Conservation (phyloP, 345 rosid species). For the Eutrema heterophyllum region DNA sequence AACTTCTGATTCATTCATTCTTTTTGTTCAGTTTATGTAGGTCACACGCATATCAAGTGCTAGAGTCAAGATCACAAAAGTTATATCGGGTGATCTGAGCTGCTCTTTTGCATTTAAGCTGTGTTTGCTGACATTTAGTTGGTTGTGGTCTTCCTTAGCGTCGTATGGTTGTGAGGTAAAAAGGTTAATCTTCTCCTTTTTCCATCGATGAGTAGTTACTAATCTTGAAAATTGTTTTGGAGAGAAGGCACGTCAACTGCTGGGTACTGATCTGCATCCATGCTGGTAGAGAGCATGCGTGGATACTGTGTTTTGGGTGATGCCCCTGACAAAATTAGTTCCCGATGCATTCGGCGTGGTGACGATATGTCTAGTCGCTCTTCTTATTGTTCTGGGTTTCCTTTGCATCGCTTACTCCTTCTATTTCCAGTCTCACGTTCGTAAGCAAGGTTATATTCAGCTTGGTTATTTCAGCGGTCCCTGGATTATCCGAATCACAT, state of each 20-base stretch:
- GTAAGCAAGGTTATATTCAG: slow-evolving; percentile 47
- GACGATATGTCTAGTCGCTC: slow-evolving; percentile 80
- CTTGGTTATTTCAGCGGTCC: slow-evolving; percentile 84
- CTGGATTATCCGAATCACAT: slow-evolving; percentile 77
- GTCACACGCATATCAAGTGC: slow-evolving; percentile 24
- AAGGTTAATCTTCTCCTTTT: slow-evolving; percentile 15
- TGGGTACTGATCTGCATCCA: slow-evolving; percentile 71
- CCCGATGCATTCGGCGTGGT: slow-evolving; percentile 98
- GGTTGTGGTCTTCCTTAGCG: not conserved
- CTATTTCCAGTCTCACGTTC: slow-evolving; percentile 73
- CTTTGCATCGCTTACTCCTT: slow-evolving; percentile 75
- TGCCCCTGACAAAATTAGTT: slow-evolving; percentile 94
- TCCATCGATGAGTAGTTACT: slow-evolving; percentile 16
- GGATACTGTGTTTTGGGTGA: slow-evolving; percentile 96
- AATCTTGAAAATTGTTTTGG: slow-evolving; percentile 25
- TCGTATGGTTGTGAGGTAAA: slow-evolving; percentile 3
- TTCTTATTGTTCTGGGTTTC: slow-evolving; percentile 66
- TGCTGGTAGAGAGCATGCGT: slow-evolving; percentile 99
- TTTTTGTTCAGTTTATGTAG: slow-evolving; percentile 31
- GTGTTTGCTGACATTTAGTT: slow-evolving; percentile 4
- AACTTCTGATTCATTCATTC: not conserved
- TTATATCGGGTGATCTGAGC: slow-evolving; percentile 32
- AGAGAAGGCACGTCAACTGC: slow-evolving; percentile 27
- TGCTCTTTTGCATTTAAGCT: slow-evolving; percentile 1
- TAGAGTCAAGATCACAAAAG: slow-evolving; percentile 32